Evolutionary conservation across 345 rosid genomes (phyloP).

Genomic region (Bruguiera sexangula): DNA sequence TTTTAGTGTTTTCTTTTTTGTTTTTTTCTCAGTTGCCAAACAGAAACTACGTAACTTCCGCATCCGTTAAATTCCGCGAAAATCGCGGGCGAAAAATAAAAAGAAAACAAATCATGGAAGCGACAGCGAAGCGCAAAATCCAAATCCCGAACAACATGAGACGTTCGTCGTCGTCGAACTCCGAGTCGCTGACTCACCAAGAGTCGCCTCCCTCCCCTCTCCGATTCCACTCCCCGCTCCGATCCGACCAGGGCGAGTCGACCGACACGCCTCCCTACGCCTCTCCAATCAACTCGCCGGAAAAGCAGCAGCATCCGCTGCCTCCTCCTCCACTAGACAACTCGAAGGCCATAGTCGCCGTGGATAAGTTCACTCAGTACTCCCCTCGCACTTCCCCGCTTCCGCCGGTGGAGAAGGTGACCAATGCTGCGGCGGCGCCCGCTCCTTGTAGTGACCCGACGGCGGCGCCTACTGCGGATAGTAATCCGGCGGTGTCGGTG

Average conservation of each 20-base stretch:
- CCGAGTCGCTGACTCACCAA: constrained; percentile 36
- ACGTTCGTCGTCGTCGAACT: constrained; percentile 61
- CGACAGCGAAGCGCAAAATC: constrained; percentile 12
- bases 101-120: neutral
- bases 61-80: constrained; percentile 5
- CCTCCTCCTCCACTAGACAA: constrained; percentile 21
- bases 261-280: constrained; percentile 45
- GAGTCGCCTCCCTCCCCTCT: constrained; percentile 76
- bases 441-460: too few species aligned
- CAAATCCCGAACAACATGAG: constrained; percentile 39
- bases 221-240: constrained; percentile 58
- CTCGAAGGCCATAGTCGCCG: constrained; percentile 51
- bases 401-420: constrained; percentile 25
- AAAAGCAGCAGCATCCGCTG: constrained; percentile 22
- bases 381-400: constrained; percentile 38
- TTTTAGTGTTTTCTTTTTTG: neutral
- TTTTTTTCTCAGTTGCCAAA: too few species aligned
- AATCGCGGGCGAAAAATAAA: neutral
- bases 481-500: constrained; percentile 26
- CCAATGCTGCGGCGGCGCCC: constrained; percentile 25
- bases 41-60: neutral
- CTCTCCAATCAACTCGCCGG: constrained; percentile 62
- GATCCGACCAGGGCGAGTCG: constrained; percentile 57
- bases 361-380: constrained; percentile 49
- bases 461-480: too few species aligned